Evolutionary conservation across 2,329 filamentous ascomycete species (phyloP).

Genomic region (Penicillium sp.): DNA sequence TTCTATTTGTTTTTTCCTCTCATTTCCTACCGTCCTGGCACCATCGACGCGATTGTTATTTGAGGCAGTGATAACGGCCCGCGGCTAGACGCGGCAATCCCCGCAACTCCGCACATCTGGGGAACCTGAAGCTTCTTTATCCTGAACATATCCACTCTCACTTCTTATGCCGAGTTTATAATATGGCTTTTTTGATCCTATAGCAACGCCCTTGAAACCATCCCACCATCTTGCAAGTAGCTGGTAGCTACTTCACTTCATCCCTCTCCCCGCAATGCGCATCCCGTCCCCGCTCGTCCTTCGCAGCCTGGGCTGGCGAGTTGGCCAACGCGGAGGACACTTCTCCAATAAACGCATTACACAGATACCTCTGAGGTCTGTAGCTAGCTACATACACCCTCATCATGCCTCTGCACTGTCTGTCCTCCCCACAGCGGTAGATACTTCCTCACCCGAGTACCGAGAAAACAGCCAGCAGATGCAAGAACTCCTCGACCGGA

Average conservation of each 20-base stretch:
- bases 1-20: background rate
- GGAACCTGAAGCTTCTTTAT: constrained; percentile 16
- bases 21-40: background rate
- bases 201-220: background rate
- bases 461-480: constrained; percentile 75
- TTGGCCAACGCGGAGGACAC: constrained; percentile 11
- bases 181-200: background rate
- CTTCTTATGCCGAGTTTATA: background rate
- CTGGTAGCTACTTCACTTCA: constrained; percentile 7
- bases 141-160: background rate
- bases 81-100: constrained; percentile 46
- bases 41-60: background rate
- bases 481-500: constrained; percentile 62
- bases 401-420: constrained; percentile 81
- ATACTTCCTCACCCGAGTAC: constrained; percentile 71
- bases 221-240: background rate
- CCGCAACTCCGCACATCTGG: constrained; percentile 36
- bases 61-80: constrained; percentile 17
- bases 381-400: constrained; percentile 72
- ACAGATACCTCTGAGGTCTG: constrained; percentile 33
- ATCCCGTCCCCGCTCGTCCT: constrained; percentile 37
- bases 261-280: constrained; percentile 36
- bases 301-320: constrained; percentile 34
- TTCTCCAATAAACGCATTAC: constrained; percentile 2
- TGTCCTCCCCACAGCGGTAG: constrained; percentile 68